Evolutionary conservation across 257 asterid genomes (phyloP).

Genomic region (Salvia miltiorrhiza): DNA sequence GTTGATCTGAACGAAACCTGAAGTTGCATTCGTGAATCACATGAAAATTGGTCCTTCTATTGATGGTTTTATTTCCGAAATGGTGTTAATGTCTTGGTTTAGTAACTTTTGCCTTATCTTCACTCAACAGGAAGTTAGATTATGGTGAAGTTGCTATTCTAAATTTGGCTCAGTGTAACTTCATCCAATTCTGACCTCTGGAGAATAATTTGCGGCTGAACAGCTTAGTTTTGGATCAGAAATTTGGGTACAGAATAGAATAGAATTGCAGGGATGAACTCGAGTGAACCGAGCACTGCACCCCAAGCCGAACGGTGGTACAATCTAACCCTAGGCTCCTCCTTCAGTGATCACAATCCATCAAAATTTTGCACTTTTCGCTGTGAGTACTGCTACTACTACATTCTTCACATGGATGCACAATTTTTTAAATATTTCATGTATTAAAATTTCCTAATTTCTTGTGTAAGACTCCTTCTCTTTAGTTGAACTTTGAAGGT

Average conservation of each 20-base stretch:
- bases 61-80: not conserved
- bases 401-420: not conserved
- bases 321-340: constrained; percentile 79
- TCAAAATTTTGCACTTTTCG: constrained; percentile 97
- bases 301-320: constrained; percentile 93
- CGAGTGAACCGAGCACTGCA: constrained; percentile 70
- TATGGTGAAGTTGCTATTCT: constrained; percentile 16
- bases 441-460: not conserved
- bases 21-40: not conserved
- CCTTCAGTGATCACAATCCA: constrained; percentile 85
- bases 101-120: not conserved
- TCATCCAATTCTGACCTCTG: not conserved
- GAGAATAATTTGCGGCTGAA: not conserved
- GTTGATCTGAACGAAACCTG: not conserved
- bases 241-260: not conserved
- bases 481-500: not conserved
- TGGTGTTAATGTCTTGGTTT: not conserved
- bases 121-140: constrained; percentile 4
- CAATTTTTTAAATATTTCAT: not conserved
- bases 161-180: constrained; percentile 8
- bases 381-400: constrained; percentile 39
- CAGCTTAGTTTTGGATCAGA: not conserved
- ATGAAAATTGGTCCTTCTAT: not conserved
- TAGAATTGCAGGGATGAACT: constrained; percentile 60
- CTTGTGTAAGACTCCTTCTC: not conserved